Evolutionary conservation across 106 monocot genomes (phyloP).

Genomic region (Dendrobium catenatum): DNA sequence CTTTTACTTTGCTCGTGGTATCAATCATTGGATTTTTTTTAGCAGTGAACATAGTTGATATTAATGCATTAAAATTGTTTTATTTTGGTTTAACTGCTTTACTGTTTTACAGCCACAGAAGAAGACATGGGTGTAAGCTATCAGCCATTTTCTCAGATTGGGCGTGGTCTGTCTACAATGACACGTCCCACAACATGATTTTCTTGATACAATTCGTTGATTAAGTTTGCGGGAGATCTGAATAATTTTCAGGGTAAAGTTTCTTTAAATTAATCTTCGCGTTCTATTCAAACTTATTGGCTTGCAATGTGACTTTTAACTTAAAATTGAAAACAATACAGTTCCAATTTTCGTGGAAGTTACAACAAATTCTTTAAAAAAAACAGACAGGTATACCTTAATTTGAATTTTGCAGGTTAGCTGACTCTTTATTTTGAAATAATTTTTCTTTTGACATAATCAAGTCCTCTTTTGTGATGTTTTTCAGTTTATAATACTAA

Average conservation of each 20-base stretch:
- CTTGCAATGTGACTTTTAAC: neutral
- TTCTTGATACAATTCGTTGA: neutral
- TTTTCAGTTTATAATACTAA: no score
- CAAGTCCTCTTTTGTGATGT: neutral
- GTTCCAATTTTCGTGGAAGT: neutral
- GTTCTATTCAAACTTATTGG: neutral
- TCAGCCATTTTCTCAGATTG: slow-evolving; percentile 43
- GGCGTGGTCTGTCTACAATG: slow-evolving; percentile 90
- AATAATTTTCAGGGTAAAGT: neutral
- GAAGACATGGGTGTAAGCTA: slow-evolving; percentile 46
- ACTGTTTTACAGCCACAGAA: slow-evolving; percentile 22
- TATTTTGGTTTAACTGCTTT: neutral
- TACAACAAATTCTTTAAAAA: neutral
- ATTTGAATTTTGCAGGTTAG: neutral
- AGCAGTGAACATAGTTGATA: no score
- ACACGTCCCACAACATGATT: slow-evolving; percentile 83
- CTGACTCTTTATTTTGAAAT: neutral
- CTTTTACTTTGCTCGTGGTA: neutral
- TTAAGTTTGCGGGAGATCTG: neutral
- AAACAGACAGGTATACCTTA: neutral
- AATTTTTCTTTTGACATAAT: neutral
- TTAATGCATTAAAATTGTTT: neutral
- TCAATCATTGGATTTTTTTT: no score
- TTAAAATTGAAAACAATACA: neutral
- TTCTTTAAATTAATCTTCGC: neutral